phyloP scores from a whole-genome alignment of 331 rosid species.

The Malus hybrid region DNA sequence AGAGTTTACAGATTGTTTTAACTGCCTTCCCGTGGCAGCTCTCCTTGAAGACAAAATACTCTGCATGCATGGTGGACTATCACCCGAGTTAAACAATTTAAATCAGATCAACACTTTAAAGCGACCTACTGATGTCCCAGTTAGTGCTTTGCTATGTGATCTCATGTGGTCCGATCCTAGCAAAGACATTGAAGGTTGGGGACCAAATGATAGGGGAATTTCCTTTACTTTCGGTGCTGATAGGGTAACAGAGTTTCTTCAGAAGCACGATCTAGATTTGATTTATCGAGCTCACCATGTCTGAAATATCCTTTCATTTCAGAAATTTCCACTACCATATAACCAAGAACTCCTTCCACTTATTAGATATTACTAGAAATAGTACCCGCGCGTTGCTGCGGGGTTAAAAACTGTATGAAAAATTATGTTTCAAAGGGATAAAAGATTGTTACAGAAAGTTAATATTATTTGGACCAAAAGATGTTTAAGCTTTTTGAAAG shows the following conservation, averaged over 20 bases:
- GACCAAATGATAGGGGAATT: slow-evolving; percentile 70
- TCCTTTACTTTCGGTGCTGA: slow-evolving; percentile 75
- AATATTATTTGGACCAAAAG: no score
- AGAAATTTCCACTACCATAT: neutral
- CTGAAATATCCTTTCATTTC: neutral
- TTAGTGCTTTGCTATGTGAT: slow-evolving; percentile 66
- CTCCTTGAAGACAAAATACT: slow-evolving; percentile 67
- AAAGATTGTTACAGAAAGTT: no score
- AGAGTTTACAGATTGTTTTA: slow-evolving; percentile 73
- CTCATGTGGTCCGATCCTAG: slow-evolving; percentile 87
- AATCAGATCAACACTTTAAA: slow-evolving; percentile 47
- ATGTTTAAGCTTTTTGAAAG: no score
- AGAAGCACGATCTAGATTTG: slow-evolving; percentile 64
- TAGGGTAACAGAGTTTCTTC: slow-evolving; percentile 51
- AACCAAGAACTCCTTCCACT: slow-evolving; percentile 3
- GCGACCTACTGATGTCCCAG: slow-evolving; percentile 74
- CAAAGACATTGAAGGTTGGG: slow-evolving; percentile 62
- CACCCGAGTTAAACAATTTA: slow-evolving; percentile 55
- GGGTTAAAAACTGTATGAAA: no score
- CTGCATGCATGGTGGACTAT: slow-evolving; percentile 94
- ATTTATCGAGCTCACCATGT: slow-evolving; percentile 94
- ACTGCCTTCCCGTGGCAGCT: slow-evolving; percentile 87
- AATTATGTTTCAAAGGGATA: no score
- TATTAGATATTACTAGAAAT: no score
- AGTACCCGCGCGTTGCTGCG: no score